Evolutionary conservation across 257 asterid species (phyloP).

Genomic region (Linaria vulgaris): DNA sequence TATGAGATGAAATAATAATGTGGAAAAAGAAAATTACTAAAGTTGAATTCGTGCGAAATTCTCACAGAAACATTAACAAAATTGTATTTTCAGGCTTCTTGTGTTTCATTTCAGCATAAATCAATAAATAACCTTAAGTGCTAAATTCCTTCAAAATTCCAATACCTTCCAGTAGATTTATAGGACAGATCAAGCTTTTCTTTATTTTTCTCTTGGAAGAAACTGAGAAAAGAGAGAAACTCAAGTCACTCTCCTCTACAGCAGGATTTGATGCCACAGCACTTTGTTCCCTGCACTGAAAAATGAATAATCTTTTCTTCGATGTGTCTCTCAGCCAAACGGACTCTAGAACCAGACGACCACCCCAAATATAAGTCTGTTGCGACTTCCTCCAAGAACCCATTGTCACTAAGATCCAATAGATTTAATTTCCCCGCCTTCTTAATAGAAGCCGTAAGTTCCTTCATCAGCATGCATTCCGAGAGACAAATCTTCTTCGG

Average conservation of each 20-base stretch:
- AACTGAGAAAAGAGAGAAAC: background rate
- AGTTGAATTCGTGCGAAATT: too few species aligned
- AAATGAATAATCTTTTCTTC: conserved; percentile 54
- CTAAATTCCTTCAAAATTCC: too few species aligned
- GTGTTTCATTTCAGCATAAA: too few species aligned
- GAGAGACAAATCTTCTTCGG: conserved; percentile 19
- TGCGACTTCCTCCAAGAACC: conserved; percentile 42
- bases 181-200: too few species aligned
- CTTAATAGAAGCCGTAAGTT: conserved; percentile 45
- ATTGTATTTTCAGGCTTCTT: too few species aligned
- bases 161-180: too few species aligned
- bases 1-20: too few species aligned
- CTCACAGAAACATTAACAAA: too few species aligned
- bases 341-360: conserved; percentile 58
- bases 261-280: conserved; percentile 67
- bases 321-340: conserved; percentile 48
- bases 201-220: too few species aligned
- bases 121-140: too few species aligned
- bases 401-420: conserved; percentile 71
- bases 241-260: conserved; percentile 67
- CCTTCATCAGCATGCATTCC: conserved; percentile 37
- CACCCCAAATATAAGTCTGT: conserved; percentile 52
- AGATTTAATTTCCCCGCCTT: conserved; percentile 43
- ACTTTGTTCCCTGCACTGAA: conserved; percentile 55
- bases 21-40: too few species aligned